phyloP scores from a whole-genome alignment of 1,139 yeast species.

The Taphrina communis region DNA sequence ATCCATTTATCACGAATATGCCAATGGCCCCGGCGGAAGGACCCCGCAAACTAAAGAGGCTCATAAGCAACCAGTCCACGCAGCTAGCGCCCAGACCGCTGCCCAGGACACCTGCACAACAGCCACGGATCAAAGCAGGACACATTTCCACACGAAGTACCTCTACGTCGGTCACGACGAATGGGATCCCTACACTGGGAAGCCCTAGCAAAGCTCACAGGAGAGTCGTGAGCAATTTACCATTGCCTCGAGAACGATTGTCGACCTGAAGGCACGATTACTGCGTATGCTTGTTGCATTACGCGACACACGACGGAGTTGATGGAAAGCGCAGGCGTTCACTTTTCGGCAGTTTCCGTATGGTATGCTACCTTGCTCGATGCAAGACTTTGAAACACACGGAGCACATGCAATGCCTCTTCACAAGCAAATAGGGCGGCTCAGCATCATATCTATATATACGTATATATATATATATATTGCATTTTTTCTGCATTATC shows the following conservation, averaged over 20 bases:
- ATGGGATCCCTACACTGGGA: background rate
- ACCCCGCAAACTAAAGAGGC: constrained; percentile 5
- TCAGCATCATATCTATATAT: background rate
- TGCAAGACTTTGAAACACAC: too few relatives aligned
- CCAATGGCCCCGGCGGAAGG: background rate
- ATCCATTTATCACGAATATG: constrained; percentile 53
- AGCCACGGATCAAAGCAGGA: constrained; percentile 7
- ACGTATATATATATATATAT: background rate
- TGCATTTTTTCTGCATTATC: background rate
- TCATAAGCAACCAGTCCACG: constrained; percentile 12
- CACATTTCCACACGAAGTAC: constrained; percentile 1
- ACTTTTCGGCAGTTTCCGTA: too few relatives aligned
- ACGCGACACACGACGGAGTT: background rate
- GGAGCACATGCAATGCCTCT: too few relatives aligned
- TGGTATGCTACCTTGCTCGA: too few relatives aligned
- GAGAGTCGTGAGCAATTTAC: constrained; percentile 28
- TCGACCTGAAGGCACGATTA: background rate
- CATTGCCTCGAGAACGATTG: constrained; percentile 27
- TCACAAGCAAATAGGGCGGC: background rate
- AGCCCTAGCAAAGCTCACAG: constrained; percentile 27
- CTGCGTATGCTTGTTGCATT: background rate
- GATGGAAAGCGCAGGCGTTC: too few relatives aligned
- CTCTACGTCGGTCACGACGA: background rate
- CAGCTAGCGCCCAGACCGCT: background rate
- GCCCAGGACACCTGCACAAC: constrained; percentile 14